These are phyloP conservation scores for Pythium scleroteichum DNA, from an alignment of 352 stramenopile genomes.

Conservation along the genomic window DNA sequence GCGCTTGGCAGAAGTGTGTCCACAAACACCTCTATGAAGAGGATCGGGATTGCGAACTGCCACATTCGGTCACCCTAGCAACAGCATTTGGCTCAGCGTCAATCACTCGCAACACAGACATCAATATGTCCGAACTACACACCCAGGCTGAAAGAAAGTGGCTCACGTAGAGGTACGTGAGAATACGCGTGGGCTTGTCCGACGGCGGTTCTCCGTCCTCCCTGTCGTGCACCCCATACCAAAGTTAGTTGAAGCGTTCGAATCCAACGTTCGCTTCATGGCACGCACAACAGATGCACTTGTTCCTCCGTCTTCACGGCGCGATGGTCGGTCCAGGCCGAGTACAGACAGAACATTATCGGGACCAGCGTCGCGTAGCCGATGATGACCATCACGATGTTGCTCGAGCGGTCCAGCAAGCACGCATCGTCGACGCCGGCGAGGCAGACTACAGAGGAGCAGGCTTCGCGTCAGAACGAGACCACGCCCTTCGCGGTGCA, in stretches of 20 bases:
- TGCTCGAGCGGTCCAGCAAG: conserved; percentile 42
- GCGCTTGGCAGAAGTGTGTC: conserved; percentile 55
- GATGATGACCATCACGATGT: conserved; percentile 66
- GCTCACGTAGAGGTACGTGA: conserved; percentile 70
- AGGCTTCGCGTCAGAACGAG: no score
- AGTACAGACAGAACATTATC: conserved; percentile 35
- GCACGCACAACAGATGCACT: conserved; percentile 42
- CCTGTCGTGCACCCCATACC: not conserved
- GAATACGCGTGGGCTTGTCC: conserved; percentile 35
- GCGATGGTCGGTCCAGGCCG: conserved; percentile 40
- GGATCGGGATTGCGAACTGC: conserved; percentile 17
- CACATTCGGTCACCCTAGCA: conserved; percentile 14
- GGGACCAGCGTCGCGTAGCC: conserved; percentile 50
- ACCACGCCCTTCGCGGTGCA: not conserved
- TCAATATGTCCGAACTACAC: conserved; percentile 6
- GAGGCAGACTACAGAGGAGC: conserved; percentile 36
- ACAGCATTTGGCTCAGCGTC: not conserved
- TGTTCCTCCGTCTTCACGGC: conserved; percentile 18
- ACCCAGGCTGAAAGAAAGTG: conserved; percentile 82
- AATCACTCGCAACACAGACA: not conserved
- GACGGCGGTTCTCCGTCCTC: not conserved
- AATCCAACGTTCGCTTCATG: no score
- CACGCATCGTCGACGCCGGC: conserved; percentile 36
- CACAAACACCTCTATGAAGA: conserved; percentile 20
- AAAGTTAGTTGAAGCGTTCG: not conserved